These are phyloP conservation scores for Naganishia randhawae DNA, from an alignment of 768 basidiomycete genomes.

Conservation along the genomic window DNA sequence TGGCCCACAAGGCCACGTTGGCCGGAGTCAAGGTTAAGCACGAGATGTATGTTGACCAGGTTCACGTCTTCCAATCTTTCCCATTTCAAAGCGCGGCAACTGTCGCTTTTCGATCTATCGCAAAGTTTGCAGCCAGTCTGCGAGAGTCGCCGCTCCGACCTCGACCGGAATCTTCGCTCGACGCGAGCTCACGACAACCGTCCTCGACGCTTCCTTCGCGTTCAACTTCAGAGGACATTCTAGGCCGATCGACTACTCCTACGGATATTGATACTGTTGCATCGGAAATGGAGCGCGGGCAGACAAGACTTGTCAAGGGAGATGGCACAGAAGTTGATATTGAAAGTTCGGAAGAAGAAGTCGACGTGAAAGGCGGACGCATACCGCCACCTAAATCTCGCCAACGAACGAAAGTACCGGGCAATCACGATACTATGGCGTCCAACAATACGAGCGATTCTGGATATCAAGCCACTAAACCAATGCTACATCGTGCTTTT, in stretches of 20 bases:
- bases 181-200: not conserved
- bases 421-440: not conserved
- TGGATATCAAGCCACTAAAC: not conserved
- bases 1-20: slow-evolving; percentile 87
- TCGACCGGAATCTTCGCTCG: not conserved
- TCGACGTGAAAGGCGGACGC: not conserved
- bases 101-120: slow-evolving; percentile 42
- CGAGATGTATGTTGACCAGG: slow-evolving; percentile 86
- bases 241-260: slow-evolving; percentile 8
- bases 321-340: slow-evolving; percentile 30
- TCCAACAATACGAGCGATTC: not conserved
- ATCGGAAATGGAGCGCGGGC: slow-evolving; percentile 23
- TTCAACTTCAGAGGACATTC: not conserved
- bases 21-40: slow-evolving; percentile 81
- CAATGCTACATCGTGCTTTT: slow-evolving; percentile 13
- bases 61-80: slow-evolving; percentile 87
- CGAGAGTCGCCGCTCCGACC: not conserved
- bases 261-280: slow-evolving; percentile 25
- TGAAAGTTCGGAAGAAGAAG: not conserved
- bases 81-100: slow-evolving; percentile 55
- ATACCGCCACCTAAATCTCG: not conserved
- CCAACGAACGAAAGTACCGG: not conserved
- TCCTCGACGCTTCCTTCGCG: too few relatives aligned
- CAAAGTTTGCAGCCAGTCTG: slow-evolving; percentile 29
- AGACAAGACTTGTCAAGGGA: slow-evolving; percentile 24